phyloP scores from a whole-genome alignment of 139 green algal genomes.

The Bryopsis sp. region DNA sequence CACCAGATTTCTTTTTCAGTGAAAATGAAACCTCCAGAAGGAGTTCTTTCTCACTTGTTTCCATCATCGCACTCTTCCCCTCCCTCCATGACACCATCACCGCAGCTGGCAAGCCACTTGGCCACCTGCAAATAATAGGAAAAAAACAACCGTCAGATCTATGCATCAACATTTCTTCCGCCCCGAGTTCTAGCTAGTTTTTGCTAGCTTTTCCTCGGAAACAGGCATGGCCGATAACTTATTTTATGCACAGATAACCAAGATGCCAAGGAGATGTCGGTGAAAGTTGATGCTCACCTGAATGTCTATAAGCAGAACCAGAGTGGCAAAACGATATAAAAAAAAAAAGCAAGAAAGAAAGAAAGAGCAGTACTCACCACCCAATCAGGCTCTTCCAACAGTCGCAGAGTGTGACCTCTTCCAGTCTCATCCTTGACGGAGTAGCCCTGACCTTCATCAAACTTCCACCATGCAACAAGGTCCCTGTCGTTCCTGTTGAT shows the following conservation, averaged over 20 bases:
- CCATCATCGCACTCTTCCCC: constrained; percentile 79
- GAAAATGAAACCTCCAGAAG: too few species aligned
- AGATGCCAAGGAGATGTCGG: neutral
- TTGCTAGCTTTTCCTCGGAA: neutral
- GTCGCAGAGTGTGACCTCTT: constrained; percentile 58
- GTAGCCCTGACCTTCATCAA: constrained; percentile 69
- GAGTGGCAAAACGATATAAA: neutral
- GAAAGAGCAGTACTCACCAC: constrained; percentile 32
- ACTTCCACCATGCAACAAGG: constrained; percentile 77
- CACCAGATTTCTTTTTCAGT: too few species aligned
- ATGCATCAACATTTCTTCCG: too few species aligned
- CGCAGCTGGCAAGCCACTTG: constrained; percentile 59
- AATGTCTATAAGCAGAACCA: neutral
- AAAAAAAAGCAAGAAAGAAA: neutral
- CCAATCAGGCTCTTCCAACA: constrained; percentile 50
- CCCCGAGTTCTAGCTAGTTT: too few species aligned
- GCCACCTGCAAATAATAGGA: constrained; percentile 40
- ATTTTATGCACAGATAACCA: neutral
- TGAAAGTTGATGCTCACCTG: neutral
- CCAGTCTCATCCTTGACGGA: constrained; percentile 60
- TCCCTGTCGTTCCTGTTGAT: constrained; percentile 26
- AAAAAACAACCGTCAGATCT: neutral
- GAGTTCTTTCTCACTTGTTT: too few species aligned
- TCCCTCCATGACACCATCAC: constrained; percentile 73
- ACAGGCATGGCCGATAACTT: neutral